Base-by-base conservation (phyloP, 2,329 filamentous ascomycete species). In the Cladosporium halotolerans region DNA sequence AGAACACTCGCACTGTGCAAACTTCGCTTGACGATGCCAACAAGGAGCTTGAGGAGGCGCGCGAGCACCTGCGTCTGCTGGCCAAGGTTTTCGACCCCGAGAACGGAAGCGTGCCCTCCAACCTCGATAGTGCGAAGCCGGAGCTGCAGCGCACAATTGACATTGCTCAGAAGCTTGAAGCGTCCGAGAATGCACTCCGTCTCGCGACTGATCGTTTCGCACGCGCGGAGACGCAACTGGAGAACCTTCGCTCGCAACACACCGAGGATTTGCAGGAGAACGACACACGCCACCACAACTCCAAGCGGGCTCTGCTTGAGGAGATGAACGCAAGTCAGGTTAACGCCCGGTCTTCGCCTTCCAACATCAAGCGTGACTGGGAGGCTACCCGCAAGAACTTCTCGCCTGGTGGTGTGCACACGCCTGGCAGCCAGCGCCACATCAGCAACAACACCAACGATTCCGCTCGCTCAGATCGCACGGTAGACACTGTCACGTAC, bases 301-400 rank as follows among this genome's bases (percentile, higher is more conserved):
- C 86, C 70, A 74, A 86, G 73, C 84, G 90, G 57, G 83, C 86
- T 9, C 80, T 88, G 58, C 77, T 96, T 39, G 91, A 96, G 64
- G 92, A 96, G 70, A 89, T 96, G 66, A 86, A 90, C 68, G 80
- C 83, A 61, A 93, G 92, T 65, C 87, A 95, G 72, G 82, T 85
- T 16, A 83, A 88, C 38, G 71, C 72, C 66, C 83, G 81, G 55
- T 82, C 84, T 49, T 93, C 90, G 4, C 89, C 90, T 1, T 84
- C 81, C n/a, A 83, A 84, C 63, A 76, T 84, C 55, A 79, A 82
- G 45, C 80, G 79, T 59, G 77, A 80, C 56, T 82, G 77, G 55
- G 79, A 82, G 51, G 79, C 76, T 52, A 65, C 72, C 11, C 80
- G 81, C 60, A 82, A 80, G 64, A 83, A 82, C 40, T 85, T 84